phyloP scores from a whole-genome alignment of 306 rosid species.

The Oemleria cerasiformis region DNA sequence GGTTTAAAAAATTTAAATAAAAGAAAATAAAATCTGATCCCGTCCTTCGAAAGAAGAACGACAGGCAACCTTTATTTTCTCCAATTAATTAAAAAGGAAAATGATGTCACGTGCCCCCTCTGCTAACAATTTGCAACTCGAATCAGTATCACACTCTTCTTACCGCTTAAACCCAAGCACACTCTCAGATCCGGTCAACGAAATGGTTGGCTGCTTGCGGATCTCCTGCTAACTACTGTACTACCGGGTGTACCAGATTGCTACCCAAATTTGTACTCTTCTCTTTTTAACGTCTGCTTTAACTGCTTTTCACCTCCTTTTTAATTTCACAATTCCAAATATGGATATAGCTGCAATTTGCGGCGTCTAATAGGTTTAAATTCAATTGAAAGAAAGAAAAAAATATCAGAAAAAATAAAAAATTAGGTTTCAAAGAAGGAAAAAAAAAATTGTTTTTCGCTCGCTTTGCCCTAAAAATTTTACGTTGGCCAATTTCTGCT shows the following conservation, averaged over 20 bases:
- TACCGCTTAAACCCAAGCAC: constrained; percentile 4
- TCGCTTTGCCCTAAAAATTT: too few relatives aligned
- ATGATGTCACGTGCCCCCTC: constrained; percentile 39
- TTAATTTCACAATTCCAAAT: neutral
- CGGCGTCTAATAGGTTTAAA: too few relatives aligned
- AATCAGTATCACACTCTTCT: neutral
- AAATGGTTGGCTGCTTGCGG: constrained; percentile 30
- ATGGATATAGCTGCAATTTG: too few relatives aligned
- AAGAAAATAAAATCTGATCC: constrained; percentile 6
- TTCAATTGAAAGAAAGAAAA: too few relatives aligned
- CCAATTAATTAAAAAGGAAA: neutral
- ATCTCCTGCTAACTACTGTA: neutral
- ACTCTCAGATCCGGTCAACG: constrained; percentile 26
- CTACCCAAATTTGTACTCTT: neutral
- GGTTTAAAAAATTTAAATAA: neutral
- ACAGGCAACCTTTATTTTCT: constrained; percentile 3
- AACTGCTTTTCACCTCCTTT: neutral
- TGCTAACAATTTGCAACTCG: constrained; percentile 12
- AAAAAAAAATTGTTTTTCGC: too few relatives aligned
- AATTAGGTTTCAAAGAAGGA: too few relatives aligned
- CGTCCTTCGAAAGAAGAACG: neutral
- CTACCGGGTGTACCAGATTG: neutral
- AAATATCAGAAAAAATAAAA: too few relatives aligned
- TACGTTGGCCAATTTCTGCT: too few relatives aligned
- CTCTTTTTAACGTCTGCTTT: neutral